Conservation (phyloP, 2,329 filamentous ascomycete genomes). For the Ceratocystis alfenasii region DNA sequence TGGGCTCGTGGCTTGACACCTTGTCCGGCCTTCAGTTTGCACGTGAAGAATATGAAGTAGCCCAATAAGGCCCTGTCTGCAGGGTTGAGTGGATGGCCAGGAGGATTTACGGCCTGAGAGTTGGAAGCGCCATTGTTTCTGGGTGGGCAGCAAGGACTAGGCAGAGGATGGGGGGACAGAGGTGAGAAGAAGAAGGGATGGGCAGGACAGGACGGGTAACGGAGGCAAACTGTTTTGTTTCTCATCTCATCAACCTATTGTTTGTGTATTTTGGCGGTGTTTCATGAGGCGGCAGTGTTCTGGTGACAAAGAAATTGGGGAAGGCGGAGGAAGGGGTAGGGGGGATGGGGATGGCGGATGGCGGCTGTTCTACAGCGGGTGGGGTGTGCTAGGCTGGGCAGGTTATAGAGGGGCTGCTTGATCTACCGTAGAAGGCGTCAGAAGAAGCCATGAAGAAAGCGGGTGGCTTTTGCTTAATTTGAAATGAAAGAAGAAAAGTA, state of each 20-base stretch:
- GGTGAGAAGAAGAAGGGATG: not conserved
- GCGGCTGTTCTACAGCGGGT: not conserved
- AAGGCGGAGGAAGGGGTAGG: not conserved
- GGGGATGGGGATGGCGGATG: not conserved
- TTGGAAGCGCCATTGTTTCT: not conserved
- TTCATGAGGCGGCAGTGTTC: slow-evolving; percentile 5
- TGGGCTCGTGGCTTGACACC: not conserved
- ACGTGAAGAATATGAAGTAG: not conserved
- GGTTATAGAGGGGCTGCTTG: not conserved
- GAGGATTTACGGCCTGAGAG: not conserved
- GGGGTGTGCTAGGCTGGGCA: not conserved
- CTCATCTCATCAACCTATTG: not conserved
- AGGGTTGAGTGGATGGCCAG: not conserved
- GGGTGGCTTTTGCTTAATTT: not conserved
- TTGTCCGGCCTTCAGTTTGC: not conserved
- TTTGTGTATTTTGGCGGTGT: not conserved
- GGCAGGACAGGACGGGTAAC: not conserved
- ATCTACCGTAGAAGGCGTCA: no score
- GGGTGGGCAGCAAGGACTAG: not conserved
- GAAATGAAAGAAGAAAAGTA: not conserved
- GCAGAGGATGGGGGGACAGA: not conserved
- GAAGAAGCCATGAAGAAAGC: no score
- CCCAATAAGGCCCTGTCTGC: not conserved
- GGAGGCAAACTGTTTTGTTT: not conserved
- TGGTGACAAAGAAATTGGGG: not conserved